Conservation (phyloP, 164 flowering plant species). For the Magnolia sinica region DNA sequence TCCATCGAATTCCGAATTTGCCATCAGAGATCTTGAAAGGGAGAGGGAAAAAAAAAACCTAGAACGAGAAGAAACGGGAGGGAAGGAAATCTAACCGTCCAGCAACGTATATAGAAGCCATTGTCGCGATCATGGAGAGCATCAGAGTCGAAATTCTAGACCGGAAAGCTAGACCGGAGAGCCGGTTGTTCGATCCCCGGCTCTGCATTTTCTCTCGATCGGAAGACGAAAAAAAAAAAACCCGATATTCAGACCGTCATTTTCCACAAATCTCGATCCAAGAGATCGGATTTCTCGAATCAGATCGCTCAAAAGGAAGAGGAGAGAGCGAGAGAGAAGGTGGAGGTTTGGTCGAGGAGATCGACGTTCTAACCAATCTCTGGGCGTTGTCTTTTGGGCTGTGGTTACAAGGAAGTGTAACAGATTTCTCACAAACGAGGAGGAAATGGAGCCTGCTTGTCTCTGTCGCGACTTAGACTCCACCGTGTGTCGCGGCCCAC, state of each 20-base stretch:
- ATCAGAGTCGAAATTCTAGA: conserved; percentile 57
- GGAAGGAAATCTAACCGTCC: conserved; percentile 52
- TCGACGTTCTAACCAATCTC: conserved; percentile 1
- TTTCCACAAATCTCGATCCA: neutral
- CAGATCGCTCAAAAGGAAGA: neutral
- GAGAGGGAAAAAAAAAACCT: neutral
- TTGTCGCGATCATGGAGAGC: conserved; percentile 73
- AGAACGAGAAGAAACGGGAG: neutral
- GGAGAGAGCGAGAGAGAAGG: neutral
- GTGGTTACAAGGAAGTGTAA: neutral
- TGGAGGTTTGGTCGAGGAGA: neutral
- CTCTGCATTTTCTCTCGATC: conserved; percentile 44
- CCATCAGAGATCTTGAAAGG: neutral
- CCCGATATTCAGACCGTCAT: conserved; percentile 11
- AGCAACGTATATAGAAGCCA: conserved; percentile 83
- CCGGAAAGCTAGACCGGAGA: conserved; percentile 42
- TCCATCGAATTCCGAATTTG: neutral
- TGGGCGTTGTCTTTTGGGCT: neutral
- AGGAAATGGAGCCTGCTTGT: neutral
- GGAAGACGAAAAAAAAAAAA: neutral
- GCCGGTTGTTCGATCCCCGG: conserved; percentile 49
- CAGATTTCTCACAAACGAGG: neutral
- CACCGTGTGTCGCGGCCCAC: too few relatives aligned
- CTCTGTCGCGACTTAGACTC: too few relatives aligned
- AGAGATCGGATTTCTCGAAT: neutral